Evolutionary conservation across 2,329 filamentous ascomycete genomes (phyloP).

Genomic region (Trichoderma simmonsii): DNA sequence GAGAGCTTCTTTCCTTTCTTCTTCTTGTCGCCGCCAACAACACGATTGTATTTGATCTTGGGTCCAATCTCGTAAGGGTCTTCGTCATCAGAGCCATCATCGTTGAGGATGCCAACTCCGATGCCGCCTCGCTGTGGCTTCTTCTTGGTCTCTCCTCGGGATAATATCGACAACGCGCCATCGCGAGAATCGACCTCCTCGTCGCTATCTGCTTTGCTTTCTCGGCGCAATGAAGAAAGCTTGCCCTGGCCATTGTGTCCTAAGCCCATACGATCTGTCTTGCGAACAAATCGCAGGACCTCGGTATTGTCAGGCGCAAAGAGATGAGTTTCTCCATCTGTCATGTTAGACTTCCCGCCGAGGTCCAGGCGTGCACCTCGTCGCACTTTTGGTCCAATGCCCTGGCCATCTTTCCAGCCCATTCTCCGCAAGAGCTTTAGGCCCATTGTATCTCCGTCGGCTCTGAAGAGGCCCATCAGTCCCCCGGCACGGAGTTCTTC

Average conservation of each 20-base stretch:
- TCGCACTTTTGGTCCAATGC: constrained; percentile 81
- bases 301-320: constrained; percentile 81
- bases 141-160: constrained; percentile 48
- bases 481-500: constrained; percentile 48
- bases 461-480: constrained; percentile 69
- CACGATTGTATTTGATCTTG: constrained; percentile 79
- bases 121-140: constrained; percentile 62
- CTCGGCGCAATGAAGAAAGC: constrained; percentile 39
- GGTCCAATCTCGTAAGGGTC: constrained; percentile 92
- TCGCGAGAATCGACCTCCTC: constrained; percentile 34
- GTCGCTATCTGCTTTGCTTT: constrained; percentile 45
- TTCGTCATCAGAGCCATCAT: constrained; percentile 91
- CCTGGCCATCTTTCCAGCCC: constrained; percentile 95
- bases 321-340: constrained; percentile 55
- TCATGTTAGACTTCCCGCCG: constrained; percentile 36
- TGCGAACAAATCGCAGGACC: constrained; percentile 64
- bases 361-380: constrained; percentile 65
- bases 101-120: constrained; percentile 85
- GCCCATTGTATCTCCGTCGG: constrained; percentile 79
- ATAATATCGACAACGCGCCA: constrained; percentile 21
- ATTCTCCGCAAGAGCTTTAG: constrained; percentile 81
- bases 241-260: constrained; percentile 61
- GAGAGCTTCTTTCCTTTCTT: constrained; percentile 58
- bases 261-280: constrained; percentile 67
- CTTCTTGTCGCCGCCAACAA: constrained; percentile 77